Conservation (phyloP, 192 early-diverging fungal species). For the Spizellomyces sp. region DNA sequence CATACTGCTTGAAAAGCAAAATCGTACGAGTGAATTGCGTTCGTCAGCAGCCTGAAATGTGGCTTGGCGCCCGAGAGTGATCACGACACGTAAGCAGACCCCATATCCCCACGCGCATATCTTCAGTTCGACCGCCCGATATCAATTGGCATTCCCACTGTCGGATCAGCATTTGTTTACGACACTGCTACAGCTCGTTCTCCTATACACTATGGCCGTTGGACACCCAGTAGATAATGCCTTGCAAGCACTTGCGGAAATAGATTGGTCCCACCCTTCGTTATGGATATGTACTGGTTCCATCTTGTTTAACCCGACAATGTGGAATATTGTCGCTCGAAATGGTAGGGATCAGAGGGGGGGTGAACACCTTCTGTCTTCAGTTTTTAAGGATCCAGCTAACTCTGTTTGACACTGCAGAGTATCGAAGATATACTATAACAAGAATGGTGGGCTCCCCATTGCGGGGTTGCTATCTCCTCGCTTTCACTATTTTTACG, state of each 20-base stretch:
- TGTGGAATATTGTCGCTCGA: conserved; percentile 89
- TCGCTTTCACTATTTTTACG: conserved; percentile 80
- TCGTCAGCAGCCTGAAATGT: no score
- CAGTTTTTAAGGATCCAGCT: background rate
- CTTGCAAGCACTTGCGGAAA: conserved; percentile 28
- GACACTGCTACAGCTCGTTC: no score
- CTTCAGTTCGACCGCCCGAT: no score
- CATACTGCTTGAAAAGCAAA: no score
- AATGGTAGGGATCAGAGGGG: conserved; percentile 49
- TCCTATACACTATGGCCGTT: background rate
- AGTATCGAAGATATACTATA: conserved; percentile 75
- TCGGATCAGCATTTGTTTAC: no score
- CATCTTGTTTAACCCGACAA: conserved; percentile 84
- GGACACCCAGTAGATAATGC: conserved; percentile 21
- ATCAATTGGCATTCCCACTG: no score
- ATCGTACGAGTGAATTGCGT: no score
- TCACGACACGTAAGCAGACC: no score
- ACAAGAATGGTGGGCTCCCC: conserved; percentile 72
- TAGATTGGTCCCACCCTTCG: conserved; percentile 67
- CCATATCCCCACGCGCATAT: no score
- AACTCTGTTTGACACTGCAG: conserved; percentile 38
- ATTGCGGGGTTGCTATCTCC: conserved; percentile 73
- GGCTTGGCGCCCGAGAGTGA: no score
- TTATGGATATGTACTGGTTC: conserved; percentile 71
- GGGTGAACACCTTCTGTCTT: background rate